Percentiles rank a stretch among this genome's conserved stretches.
phyloP scores from a whole-genome alignment of 2,329 filamentous ascomycete genomes.

The Tolypocladium nubicola region DNA sequence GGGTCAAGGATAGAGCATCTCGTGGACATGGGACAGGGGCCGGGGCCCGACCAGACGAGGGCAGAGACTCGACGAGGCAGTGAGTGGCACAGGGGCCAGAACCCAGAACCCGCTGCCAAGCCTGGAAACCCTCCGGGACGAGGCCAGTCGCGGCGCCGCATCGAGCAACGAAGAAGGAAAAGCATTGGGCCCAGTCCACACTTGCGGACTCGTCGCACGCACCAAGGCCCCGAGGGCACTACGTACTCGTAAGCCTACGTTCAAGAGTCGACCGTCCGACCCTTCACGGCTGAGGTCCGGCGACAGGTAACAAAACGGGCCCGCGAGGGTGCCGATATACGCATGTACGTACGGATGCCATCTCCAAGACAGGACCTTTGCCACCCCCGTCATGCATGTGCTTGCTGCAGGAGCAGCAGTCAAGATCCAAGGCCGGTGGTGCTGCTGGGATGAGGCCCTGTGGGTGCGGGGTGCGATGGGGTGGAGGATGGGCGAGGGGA shows the following conservation, averaged over 20 bases:
- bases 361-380: background rate
- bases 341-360: background rate
- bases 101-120: background rate
- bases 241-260: too few relatives aligned
- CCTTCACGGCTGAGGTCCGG: background rate
- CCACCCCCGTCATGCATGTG: background rate
- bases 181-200: too few relatives aligned
- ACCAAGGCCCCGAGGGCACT: too few relatives aligned
- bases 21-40: background rate
- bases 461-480: background rate
- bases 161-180: background rate
- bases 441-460: background rate
- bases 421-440: background rate
- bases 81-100: background rate
- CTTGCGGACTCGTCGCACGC: too few relatives aligned
- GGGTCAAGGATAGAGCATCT: background rate
- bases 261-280: background rate
- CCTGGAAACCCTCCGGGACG: background rate
- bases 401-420: background rate
- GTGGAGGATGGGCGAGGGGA: background rate
- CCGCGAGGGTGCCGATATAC: background rate
- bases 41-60: background rate
- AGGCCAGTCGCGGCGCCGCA: background rate
- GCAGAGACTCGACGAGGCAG: background rate
- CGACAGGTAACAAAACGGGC: background rate